Conservation (phyloP, 108 stramenopile species). For the Pseudonitzschia multiseries region DNA sequence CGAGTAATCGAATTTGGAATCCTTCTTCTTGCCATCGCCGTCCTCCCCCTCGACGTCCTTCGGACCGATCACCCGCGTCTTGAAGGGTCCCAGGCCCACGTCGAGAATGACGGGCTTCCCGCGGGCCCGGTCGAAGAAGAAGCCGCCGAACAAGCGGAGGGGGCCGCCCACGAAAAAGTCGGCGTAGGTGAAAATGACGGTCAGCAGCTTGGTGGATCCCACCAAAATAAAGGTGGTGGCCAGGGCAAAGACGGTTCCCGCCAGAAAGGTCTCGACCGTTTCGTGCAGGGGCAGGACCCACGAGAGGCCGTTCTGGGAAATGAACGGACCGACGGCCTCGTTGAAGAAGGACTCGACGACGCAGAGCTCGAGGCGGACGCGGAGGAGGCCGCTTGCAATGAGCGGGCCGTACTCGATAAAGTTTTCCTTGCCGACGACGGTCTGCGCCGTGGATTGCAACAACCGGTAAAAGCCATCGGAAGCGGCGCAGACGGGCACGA, state of each 20-base stretch:
- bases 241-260: conserved; percentile 89
- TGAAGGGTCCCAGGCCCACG: conserved; percentile 78
- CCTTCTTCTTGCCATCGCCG: conserved; percentile 18
- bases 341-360: conserved; percentile 92
- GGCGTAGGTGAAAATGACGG: conserved; percentile 82
- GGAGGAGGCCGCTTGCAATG: conserved; percentile 87
- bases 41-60: conserved; percentile 53
- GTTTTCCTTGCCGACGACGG: conserved; percentile 81
- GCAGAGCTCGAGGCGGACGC: conserved; percentile 89
- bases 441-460: conserved; percentile 65
- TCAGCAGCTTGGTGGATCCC: conserved; percentile 87
- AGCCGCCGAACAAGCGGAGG: conserved; percentile 76
- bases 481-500: conserved; percentile 85
- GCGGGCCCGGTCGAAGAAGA: conserved; percentile 80
- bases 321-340: conserved; percentile 92
- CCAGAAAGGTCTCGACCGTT: conserved; percentile 89
- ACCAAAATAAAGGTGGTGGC: conserved; percentile 92
- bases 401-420: conserved; percentile 89
- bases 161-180: conserved; percentile 75
- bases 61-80: conserved; percentile 82
- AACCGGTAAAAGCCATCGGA: conserved; percentile 86
- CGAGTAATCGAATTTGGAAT: conserved; percentile 18
- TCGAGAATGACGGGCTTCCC: conserved; percentile 89
- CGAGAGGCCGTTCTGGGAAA: conserved; percentile 78
- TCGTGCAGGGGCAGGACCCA: conserved; percentile 92